A percentile compares a stretch with the other conserved stretches of the same genome.
Conservation (phyloP, 331 rosid genomes). For the Quercus tomentella region DNA sequence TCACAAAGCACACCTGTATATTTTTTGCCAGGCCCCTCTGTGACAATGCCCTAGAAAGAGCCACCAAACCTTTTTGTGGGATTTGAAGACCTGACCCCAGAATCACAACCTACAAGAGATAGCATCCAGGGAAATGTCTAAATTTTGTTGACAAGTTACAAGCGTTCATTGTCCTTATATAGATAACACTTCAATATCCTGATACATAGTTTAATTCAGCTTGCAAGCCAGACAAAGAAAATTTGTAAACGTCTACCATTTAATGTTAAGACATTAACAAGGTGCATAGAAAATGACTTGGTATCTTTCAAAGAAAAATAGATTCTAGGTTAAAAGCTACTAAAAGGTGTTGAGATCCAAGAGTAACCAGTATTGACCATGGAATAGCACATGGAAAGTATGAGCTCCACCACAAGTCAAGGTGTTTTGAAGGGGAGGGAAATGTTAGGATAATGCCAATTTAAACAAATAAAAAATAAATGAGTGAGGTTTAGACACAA, state of each 20-base stretch:
- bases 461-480: background rate
- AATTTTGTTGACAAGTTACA: slow-evolving; percentile 1
- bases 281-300: too few species aligned
- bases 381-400: too few species aligned
- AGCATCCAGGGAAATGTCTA: slow-evolving; percentile 12
- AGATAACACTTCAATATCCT: background rate
- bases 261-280: background rate
- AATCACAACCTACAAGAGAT: slow-evolving; percentile 70
- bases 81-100: slow-evolving; percentile 65
- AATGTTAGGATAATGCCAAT: background rate
- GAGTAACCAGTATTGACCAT: too few species aligned
- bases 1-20: slow-evolving; percentile 56
- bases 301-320: too few species aligned
- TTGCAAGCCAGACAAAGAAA: background rate
- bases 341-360: too few species aligned
- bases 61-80: slow-evolving; percentile 80
- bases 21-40: slow-evolving; percentile 77
- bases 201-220: background rate
- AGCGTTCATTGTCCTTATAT: background rate
- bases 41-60: slow-evolving; percentile 93
- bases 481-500: too few species aligned
- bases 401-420: too few species aligned
- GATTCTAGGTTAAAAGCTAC: too few species aligned
- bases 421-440: too few species aligned
- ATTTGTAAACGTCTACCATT: background rate